Evolutionary conservation across 2,329 filamentous ascomycete genomes (phyloP).

Genomic region (Teratosphaeria nubilosa): DNA sequence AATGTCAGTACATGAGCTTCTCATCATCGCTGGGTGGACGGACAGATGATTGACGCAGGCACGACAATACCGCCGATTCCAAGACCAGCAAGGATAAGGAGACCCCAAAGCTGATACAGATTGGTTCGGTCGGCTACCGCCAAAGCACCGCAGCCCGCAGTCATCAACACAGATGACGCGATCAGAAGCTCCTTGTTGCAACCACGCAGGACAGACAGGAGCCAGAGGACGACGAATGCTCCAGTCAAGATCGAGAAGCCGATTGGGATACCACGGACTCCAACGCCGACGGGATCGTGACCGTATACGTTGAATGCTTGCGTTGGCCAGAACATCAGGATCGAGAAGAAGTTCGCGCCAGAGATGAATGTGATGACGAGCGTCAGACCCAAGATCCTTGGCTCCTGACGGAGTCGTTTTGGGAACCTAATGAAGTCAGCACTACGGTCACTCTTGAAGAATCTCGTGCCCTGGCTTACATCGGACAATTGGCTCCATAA

Average conservation of each 20-base stretch:
- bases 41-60: constrained; percentile 51
- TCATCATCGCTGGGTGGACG: constrained; percentile 1
- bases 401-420: constrained; percentile 39
- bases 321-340: constrained; percentile 51
- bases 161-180: constrained; percentile 53
- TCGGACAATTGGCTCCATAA: constrained; percentile 19
- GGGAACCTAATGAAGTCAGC: constrained; percentile 1
- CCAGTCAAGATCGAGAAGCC: constrained; percentile 54
- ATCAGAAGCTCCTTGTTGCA: constrained; percentile 53
- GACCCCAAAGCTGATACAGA: constrained; percentile 18
- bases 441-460: too few relatives aligned
- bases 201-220: constrained; percentile 50
- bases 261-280: constrained; percentile 53
- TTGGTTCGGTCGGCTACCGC: constrained; percentile 22
- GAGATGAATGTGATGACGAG: constrained; percentile 31
- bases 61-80: constrained; percentile 61
- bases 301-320: constrained; percentile 32
- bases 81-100: constrained; percentile 45
- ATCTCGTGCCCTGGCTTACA: background rate
- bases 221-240: constrained; percentile 47
- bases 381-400: constrained; percentile 26
- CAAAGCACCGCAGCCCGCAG: constrained; percentile 39
- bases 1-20: background rate
- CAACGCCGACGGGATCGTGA: constrained; percentile 54
- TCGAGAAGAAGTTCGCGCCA: constrained; percentile 29